These are phyloP conservation scores for Karstenula rhodostoma DNA, from an alignment of 2,329 filamentous ascomycete genomes.

Conservation along the genomic window DNA sequence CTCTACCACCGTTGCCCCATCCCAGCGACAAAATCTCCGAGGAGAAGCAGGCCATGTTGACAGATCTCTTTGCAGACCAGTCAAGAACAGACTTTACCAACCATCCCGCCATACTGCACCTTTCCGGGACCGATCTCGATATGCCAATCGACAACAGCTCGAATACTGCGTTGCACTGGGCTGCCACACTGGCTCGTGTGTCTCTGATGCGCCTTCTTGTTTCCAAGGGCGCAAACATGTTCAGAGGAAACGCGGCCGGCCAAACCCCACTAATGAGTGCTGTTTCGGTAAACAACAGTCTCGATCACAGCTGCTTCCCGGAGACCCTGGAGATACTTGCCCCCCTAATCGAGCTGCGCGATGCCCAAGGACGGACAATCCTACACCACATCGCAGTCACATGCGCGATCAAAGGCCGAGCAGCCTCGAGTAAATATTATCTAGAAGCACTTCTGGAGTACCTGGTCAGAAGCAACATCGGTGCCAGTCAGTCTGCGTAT, in stretches of 20 bases:
- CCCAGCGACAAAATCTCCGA: slow-evolving; percentile 71
- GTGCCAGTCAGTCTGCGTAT: slow-evolving; percentile 43
- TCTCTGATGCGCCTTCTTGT: slow-evolving; percentile 83
- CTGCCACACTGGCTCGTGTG: slow-evolving; percentile 88
- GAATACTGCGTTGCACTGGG: slow-evolving; percentile 95
- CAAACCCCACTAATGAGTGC: slow-evolving; percentile 94
- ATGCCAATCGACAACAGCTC: slow-evolving; percentile 88
- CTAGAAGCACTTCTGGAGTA: slow-evolving; percentile 94
- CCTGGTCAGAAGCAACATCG: slow-evolving; percentile 77
- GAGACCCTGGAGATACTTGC: slow-evolving; percentile 89
- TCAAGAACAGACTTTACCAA: slow-evolving; percentile 73
- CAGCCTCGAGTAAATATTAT: slow-evolving; percentile 92
- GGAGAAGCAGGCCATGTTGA: slow-evolving; percentile 83
- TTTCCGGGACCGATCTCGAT: slow-evolving; percentile 84
- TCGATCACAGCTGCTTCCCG: slow-evolving; percentile 89
- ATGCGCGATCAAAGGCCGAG: slow-evolving; percentile 92
- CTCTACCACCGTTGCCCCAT: slow-evolving; percentile 70
- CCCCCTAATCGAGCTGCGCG: slow-evolving; percentile 87
- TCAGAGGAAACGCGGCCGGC: slow-evolving; percentile 85
- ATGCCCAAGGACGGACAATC: slow-evolving; percentile 88
- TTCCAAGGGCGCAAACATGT: slow-evolving; percentile 83
- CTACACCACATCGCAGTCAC: slow-evolving; percentile 96
- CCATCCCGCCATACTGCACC: slow-evolving; percentile 77
- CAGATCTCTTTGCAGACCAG: slow-evolving; percentile 67
- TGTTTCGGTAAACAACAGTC: slow-evolving; percentile 91